Percentiles rank a stretch among this genome's conserved stretches.
Evolutionary conservation across 2,329 filamentous ascomycete species (phyloP).

Genomic region (Neoarthrinium moseri): DNA sequence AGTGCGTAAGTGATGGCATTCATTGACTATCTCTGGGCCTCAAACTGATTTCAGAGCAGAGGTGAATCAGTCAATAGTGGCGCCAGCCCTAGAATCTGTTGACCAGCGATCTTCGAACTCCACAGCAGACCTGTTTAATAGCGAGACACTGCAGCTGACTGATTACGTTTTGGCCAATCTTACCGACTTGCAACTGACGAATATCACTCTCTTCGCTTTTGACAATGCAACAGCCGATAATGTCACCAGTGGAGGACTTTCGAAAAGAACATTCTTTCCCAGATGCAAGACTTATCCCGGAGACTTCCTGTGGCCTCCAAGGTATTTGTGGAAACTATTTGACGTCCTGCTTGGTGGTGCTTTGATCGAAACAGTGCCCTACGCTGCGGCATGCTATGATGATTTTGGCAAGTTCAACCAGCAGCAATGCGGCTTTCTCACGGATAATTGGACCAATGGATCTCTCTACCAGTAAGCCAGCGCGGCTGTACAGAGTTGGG

Average conservation of each 20-base stretch:
- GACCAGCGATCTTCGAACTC: not conserved
- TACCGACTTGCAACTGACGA: slow-evolving; percentile 24
- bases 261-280: too few relatives aligned
- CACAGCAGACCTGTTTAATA: slow-evolving; percentile 1
- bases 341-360: slow-evolving; percentile 31
- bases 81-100: not conserved
- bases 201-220: slow-evolving; percentile 33
- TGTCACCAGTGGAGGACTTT: too few relatives aligned
- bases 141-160: slow-evolving; percentile 31
- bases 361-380: slow-evolving; percentile 29
- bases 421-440: slow-evolving; percentile 28
- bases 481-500: not conserved
- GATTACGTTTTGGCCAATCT: slow-evolving; percentile 31
- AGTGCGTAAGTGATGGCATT: not conserved
- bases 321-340: slow-evolving; percentile 30
- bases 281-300: slow-evolving; percentile 33
- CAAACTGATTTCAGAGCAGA: not conserved
- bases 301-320: slow-evolving; percentile 27
- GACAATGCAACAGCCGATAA: too few relatives aligned
- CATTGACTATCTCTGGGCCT: not conserved
- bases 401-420: slow-evolving; percentile 28
- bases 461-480: slow-evolving; percentile 21
- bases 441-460: slow-evolving; percentile 25
- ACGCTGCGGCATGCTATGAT: slow-evolving; percentile 32
- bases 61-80: not conserved